Base-by-base conservation (phyloP, 495 filamentous ascomycete species). In the Aspergillus hancockii region DNA sequence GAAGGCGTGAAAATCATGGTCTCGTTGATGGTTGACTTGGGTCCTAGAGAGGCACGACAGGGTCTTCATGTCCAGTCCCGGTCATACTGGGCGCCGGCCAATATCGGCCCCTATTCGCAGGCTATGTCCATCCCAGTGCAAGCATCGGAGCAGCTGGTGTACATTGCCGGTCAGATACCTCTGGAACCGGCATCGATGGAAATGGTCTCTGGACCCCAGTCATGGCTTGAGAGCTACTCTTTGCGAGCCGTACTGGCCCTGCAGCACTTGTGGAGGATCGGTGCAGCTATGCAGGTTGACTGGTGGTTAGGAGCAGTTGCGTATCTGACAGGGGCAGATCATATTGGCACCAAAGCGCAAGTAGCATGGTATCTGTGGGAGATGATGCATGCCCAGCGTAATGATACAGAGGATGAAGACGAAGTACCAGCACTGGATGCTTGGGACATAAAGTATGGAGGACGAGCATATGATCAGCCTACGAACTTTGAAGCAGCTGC, bases 41-140 rank as follows among this genome's bases (percentile, higher is more conserved):
- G 77, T 12, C 19, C 63, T 7, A 67, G 71, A 41, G 55, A 58
- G 25, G 25, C 52, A 52, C 72, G 79, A 52, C 79, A 80, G 12
- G 86, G 86, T 2, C 81, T 99, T 1, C 94, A 99, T 70, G 92
- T 99, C 4, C 95, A 98, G 68, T 92, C 89, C 16, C 81, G 90
- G 25, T 94, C 90, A 4, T 97, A 98, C 80, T 99, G 94, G 94
- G 95, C 94, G 1, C 94, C 94, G 0, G 93, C 95, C 8, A 98
- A 98, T 63, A 99, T 99, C 54, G 94, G 94, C 0, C 94, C 95
- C 0, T 99, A 99, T 70, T 95, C 91, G 13, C 94, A 99, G 75
- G 91, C 94, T 0, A 85, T 94, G 49, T 78, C 84, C 18, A 70
- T 85, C 19, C 85, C 85, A 31, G 57, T 83, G 58, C 53, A 56